phyloP scores from a whole-genome alignment of 2,329 filamentous ascomycete genomes.

The Berkeleyomyces basicola region DNA sequence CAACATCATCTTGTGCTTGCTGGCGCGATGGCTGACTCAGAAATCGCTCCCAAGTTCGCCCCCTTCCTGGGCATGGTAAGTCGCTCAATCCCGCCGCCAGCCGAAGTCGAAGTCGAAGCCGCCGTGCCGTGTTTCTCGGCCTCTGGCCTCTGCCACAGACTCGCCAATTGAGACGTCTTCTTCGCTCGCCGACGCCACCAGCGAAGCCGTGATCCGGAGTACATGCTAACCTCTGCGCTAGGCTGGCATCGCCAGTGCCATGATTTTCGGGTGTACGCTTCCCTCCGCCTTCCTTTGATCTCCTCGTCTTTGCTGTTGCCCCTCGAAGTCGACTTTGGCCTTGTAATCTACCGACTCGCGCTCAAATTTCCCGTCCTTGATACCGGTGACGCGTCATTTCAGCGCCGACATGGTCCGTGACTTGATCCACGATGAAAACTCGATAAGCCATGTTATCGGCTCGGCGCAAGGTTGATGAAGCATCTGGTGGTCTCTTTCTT shows the following conservation, averaged over 20 bases:
- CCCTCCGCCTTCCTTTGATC: constrained; percentile 12
- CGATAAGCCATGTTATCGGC: not conserved
- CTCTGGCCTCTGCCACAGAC: not conserved
- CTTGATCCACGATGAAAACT: not conserved
- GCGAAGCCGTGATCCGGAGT: not conserved
- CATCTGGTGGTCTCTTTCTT: not conserved
- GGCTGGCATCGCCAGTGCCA: constrained; percentile 65
- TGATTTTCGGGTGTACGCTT: constrained; percentile 65
- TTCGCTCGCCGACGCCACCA: not conserved
- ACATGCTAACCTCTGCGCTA: constrained; percentile 21
- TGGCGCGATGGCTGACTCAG: constrained; percentile 35
- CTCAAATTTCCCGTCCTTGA: not conserved
- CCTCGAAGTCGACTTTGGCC: not conserved
- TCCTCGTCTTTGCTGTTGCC: not conserved
- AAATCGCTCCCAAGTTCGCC: constrained; percentile 62
- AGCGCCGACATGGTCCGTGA: not conserved
- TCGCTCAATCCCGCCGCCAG: constrained; percentile 14
- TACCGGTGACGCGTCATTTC: not conserved
- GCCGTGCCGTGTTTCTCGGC: no score
- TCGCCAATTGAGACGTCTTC: not conserved
- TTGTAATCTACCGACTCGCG: not conserved
- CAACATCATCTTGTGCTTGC: not conserved
- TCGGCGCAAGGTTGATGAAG: not conserved
- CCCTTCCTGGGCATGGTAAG: constrained; percentile 79
- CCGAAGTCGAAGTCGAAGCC: not conserved